Evolutionary conservation across 306 rosid genomes (phyloP), one percentile per base, ranked within the genome.

Genomic region (Leucaena leucocephala): DNA sequence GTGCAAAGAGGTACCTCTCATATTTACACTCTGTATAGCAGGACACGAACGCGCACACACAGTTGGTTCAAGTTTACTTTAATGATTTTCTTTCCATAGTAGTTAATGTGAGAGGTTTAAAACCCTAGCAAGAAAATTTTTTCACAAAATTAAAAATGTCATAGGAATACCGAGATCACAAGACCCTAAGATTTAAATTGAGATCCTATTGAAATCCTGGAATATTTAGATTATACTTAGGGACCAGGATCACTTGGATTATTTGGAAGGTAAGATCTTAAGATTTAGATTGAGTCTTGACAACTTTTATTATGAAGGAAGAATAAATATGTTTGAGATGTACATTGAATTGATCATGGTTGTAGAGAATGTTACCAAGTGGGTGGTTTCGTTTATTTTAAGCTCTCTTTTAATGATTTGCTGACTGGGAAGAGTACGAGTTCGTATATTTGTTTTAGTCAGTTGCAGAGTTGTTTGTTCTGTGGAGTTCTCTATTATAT

Each of bases 1-100:
- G 66, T 96, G 99, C 91, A 87, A 87, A 91, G 96, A 96, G 99
- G 99, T 93, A 91, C 63, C 63, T 21, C 40, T 46, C 55, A 36
- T 48, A 17, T 38, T 19, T 75, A 75, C 46, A 52, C 21, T 75
- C 36, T 72, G 12, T 7, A 19, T 55, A 7, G 4, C 27, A 40
- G 6, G 44, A 6, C 44, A 6, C 27, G 27, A 2, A 40, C 44
- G 0, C 8, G 7, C 44, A 40, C 8, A 5, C 44, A 40, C 8
- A 38, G 8, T 50, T 50, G 57, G 57, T 16, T 4, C 4, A 4
- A 6, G 57, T 50, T 50, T 50, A 5, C 15, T 50, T 50, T 15
- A 16, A 50, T 50, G 19, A 50, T 50, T 50, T 50, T 50, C 57
- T 8, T 50, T 50, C 57, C 19, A 15, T 50, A 17, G 21, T 50